Base-by-base conservation (phyloP, 1,139 yeast species). In the Pichia sp. region DNA sequence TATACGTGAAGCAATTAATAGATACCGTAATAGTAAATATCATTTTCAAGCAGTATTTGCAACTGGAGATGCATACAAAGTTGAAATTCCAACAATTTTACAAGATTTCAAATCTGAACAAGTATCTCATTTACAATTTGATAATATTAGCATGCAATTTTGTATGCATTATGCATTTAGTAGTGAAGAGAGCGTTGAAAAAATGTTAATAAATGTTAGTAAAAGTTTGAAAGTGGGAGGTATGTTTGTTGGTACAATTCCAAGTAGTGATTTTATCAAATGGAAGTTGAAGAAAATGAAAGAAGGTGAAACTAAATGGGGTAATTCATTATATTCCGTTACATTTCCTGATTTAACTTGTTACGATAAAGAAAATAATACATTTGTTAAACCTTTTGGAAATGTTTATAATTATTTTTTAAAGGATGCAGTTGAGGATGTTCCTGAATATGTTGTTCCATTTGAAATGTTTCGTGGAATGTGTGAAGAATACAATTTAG, bases 381-480 rank as follows among this genome's bases (percentile, higher is more conserved):
- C 75, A 27, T 89, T 89, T 64, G 73, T 82, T 19, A 80, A 84
- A 0, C 88, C 95, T 0, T 91, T 75, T 66, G 99, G 99, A 0
- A 87, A 90, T 67, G 76, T 81, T 62, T 93, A 93, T 67, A 80
- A 80, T 50, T 93, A 88, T 66, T 88, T 76, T 71, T 72, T 93
- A 56, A 83, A 84, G 59, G 99, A 93, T 70, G 99, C 99, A 0
- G 95, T 93, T 47, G 97, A 89, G 58, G 84, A 93, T 63, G 97
- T 93, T 10, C 98, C 98, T 0, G 99, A 93, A 65, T 93, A 87
- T 64, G 95, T 93, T n/a, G 97, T 93, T 7, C 99, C 98, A 0
- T 90, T 93, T 70, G 97, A 93, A 62, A 80, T 86, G 0, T 79
- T 93, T 55, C 76, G 96, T 66, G 80, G 84, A 55, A 70, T 90